Conservation (phyloP, 2,329 filamentous ascomycete genomes). For the Fusarium stilboides region DNA sequence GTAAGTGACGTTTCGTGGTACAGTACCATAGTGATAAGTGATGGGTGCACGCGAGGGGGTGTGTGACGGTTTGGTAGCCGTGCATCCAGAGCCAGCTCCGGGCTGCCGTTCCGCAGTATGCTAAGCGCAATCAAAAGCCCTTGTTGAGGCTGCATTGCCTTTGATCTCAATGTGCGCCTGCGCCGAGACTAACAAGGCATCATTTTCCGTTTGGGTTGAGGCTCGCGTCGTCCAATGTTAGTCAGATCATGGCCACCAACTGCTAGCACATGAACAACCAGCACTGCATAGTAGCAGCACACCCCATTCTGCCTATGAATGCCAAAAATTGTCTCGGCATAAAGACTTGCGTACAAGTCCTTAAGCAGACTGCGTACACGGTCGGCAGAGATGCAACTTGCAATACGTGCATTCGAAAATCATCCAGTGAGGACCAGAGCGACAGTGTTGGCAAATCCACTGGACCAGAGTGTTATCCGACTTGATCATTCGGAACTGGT, state of each 20-base stretch:
- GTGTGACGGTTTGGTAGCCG: constrained; percentile 37
- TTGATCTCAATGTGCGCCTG: constrained; percentile 37
- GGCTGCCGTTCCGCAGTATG: constrained; percentile 42
- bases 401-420: constrained; percentile 80
- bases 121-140: constrained; percentile 43
- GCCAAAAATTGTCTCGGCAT: constrained; percentile 38
- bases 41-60: constrained; percentile 42
- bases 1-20: constrained; percentile 33
- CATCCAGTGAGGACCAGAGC: constrained; percentile 76
- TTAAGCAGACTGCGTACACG: constrained; percentile 64
- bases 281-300: constrained; percentile 29
- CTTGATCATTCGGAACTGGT: constrained; percentile 77
- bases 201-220: constrained; percentile 32
- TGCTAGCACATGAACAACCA: constrained; percentile 36
- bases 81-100: constrained; percentile 47
- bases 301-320: constrained; percentile 32
- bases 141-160: constrained; percentile 34
- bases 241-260: constrained; percentile 42
- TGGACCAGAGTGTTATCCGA: constrained; percentile 75
- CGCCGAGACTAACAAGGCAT: constrained; percentile 41
- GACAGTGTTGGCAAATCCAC: constrained; percentile 76
- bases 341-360: constrained; percentile 21
- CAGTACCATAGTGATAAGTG: constrained; percentile 10
- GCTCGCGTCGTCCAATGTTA: constrained; percentile 37
- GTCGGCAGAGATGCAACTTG: constrained; percentile 75